These are phyloP conservation scores for Tricholoma hemisulphureum DNA, from an alignment of 768 basidiomycete genomes.

Conservation along the genomic window DNA sequence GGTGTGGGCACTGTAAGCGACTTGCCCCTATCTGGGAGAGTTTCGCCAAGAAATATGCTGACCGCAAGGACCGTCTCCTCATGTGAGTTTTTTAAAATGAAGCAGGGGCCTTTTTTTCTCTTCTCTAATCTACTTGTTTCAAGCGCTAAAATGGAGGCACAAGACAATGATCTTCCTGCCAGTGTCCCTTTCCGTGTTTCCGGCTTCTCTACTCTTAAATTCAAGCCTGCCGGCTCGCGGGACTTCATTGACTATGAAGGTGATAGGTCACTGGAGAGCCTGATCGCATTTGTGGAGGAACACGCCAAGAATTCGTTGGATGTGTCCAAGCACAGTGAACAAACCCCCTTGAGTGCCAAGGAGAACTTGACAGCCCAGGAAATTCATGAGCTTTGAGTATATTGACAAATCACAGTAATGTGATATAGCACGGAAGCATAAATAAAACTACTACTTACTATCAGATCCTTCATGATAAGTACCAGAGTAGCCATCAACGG, in stretches of 20 bases:
- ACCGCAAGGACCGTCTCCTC: slow-evolving; percentile 67
- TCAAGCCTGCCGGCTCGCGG: slow-evolving; percentile 84
- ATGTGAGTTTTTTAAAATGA: slow-evolving; percentile 52
- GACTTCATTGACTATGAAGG: slow-evolving; percentile 94
- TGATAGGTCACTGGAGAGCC: slow-evolving; percentile 82
- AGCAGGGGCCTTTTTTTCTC: not conserved
- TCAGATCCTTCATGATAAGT: not conserved
- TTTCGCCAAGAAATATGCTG: slow-evolving; percentile 80
- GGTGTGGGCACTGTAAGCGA: slow-evolving; percentile 96
- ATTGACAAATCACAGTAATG: too few relatives aligned
- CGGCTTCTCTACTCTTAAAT: slow-evolving; percentile 95
- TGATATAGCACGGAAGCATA: slow-evolving; percentile 1
- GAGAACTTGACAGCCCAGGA: slow-evolving; percentile 21
- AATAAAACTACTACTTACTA: slow-evolving; percentile 9
- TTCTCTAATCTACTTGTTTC: slow-evolving; percentile 14
- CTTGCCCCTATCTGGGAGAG: slow-evolving; percentile 92
- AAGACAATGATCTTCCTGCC: slow-evolving; percentile 92
- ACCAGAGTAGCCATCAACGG: not conserved
- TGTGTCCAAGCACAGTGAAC: slow-evolving; percentile 33
- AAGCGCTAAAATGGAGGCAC: slow-evolving; percentile 94
- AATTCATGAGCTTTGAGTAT: slow-evolving; percentile 44
- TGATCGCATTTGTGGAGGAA: slow-evolving; percentile 81
- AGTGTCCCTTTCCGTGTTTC: slow-evolving; percentile 82
- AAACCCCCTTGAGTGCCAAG: slow-evolving; percentile 30
- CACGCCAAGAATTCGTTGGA: slow-evolving; percentile 73